A percentile compares a stretch with the other conserved stretches of the same genome.
Evolutionary conservation across 106 monocot species (phyloP).

Genomic region (Chionographis japonica): DNA sequence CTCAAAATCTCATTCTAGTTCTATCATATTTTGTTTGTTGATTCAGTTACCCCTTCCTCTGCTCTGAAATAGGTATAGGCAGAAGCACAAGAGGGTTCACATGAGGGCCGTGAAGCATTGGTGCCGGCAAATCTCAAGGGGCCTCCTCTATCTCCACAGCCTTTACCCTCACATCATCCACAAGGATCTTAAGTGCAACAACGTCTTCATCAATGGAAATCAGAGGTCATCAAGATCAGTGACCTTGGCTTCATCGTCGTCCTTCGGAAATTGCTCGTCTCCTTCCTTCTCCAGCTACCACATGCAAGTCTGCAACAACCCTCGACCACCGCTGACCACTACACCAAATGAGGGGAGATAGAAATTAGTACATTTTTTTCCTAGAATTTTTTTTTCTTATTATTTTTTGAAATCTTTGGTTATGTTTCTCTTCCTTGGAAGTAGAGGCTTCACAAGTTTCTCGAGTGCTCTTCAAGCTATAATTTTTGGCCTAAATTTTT

Average conservation of each 20-base stretch:
- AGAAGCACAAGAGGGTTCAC: constrained; percentile 46
- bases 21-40: background rate
- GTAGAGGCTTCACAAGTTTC: too few species aligned
- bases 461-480: too few species aligned
- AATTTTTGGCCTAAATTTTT: too few species aligned
- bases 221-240: constrained; percentile 58
- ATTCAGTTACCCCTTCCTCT: background rate
- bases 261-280: constrained; percentile 44
- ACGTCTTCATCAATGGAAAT: constrained; percentile 64
- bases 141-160: constrained; percentile 55
- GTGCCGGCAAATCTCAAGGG: constrained; percentile 53
- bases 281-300: too few species aligned
- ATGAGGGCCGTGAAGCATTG: constrained; percentile 62
- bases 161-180: constrained; percentile 57
- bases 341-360: too few species aligned
- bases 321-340: too few species aligned
- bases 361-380: too few species aligned
- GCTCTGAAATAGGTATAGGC: constrained; percentile 53
- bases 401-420: too few species aligned
- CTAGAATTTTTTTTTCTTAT: too few species aligned
- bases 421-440: too few species aligned
- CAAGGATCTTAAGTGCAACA: constrained; percentile 63
- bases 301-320: too few species aligned
- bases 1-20: background rate
- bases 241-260: constrained; percentile 59